Evolutionary conservation across 371 early-diverging fungal genomes (phyloP).

Genomic region (Lichtheimia hyalospora): DNA sequence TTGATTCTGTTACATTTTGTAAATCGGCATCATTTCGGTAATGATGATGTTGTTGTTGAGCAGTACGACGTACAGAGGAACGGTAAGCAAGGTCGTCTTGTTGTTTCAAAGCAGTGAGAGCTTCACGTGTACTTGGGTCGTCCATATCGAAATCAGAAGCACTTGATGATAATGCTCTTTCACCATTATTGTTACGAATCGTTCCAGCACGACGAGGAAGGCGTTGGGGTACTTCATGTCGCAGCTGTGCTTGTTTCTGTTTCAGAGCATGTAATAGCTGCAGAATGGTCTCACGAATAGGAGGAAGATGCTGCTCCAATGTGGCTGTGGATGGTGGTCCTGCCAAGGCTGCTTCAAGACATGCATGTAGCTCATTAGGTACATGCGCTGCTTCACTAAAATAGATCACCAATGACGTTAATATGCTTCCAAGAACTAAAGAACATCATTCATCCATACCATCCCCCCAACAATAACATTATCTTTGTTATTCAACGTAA

Average conservation of each 20-base stretch:
- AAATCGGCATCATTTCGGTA: no score
- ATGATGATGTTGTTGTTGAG: no score
- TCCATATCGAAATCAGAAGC: conserved; percentile 27
- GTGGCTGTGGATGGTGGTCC: conserved; percentile 48
- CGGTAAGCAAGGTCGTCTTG: conserved; percentile 13
- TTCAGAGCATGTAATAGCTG: conserved; percentile 54
- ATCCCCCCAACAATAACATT: neutral
- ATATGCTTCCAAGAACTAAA: neutral
- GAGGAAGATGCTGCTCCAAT: conserved; percentile 55
- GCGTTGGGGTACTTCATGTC: conserved; percentile 17
- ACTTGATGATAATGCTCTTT: neutral
- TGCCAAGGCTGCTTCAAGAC: conserved; percentile 44
- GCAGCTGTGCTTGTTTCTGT: conserved; percentile 48
- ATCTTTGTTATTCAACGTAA: neutral
- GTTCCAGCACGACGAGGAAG: no score
- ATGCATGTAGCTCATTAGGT: conserved; percentile 48
- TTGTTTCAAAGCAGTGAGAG: conserved; percentile 20
- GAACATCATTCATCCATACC: neutral
- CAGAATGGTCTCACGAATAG: conserved; percentile 57
- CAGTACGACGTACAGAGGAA: conserved; percentile 7
- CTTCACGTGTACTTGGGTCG: conserved; percentile 31
- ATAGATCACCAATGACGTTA: neutral
- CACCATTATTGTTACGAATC: neutral
- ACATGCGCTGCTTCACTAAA: conserved; percentile 51
- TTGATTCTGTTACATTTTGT: no score